Base-by-base conservation (phyloP, 176 grass and related monocot genomes). In the Carex littledalei region DNA sequence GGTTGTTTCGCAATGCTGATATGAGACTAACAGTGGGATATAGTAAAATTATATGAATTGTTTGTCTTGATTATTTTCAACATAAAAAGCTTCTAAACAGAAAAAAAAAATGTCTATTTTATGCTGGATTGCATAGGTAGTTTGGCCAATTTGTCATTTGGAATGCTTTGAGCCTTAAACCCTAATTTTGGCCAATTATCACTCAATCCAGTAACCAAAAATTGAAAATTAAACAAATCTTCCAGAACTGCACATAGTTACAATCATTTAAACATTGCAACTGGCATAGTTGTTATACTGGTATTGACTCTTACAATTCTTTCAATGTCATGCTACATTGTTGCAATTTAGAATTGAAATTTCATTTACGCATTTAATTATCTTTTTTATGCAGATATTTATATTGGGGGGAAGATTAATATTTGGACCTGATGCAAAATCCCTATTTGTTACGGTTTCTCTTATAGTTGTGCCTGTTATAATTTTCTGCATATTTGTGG, bases 391-490 rank as follows among this genome's bases (percentile, higher is more conserved):
- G 89, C 96, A 99, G 96, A 95, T 84, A 85, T 95, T 99, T 76
- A 74, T 93, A 43, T 95, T 92, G 55, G 84, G 85, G 80, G 96
- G 96, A 66, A 99, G 96, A 82, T 86, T 95, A 86, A 99, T 99
- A 81, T 99, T 95, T 88, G 93, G 96, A 87, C 96, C 93, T 83
- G 96, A 95, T 91, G 93, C 96, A 79, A 95, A 88, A 87, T 92
- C 91, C 79, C 83, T 94, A 69, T 79, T 94, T 59, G 57, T 94
- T 70, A 87, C 96, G 55, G 88, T 92, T 56, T 63, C 88, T 31
- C 91, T 95, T 78, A 95, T 99, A 8, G 66, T 84, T 18, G 77
- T 88, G 71, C 96, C 96, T n/a, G 88, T 89, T 81, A 85, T 64
- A 57, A 70, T 95, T 83, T 94, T 99, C 86, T 99, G 96, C 21